These are phyloP conservation scores for Henckelia pumila DNA, from an alignment of 257 asterid genomes.

Conservation along the genomic window DNA sequence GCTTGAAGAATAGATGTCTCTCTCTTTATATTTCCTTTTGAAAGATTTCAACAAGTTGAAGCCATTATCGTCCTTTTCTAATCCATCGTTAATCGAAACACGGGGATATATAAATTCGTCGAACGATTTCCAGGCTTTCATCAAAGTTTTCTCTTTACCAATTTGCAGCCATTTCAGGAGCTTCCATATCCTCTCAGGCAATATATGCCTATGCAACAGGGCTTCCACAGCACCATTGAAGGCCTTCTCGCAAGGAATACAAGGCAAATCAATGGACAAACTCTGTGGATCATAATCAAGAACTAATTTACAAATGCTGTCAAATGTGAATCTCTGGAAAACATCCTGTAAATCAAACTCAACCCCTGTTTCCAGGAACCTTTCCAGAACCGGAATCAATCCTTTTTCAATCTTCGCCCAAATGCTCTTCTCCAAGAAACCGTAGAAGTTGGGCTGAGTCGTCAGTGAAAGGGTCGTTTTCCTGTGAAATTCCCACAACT, in stretches of 20 bases:
- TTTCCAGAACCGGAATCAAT: constrained; percentile 29
- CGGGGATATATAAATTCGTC: constrained; percentile 30
- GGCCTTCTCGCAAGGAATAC: constrained; percentile 28
- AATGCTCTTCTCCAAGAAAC: constrained; percentile 12
- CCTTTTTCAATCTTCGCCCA: constrained; percentile 32
- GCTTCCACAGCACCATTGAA: constrained; percentile 28
- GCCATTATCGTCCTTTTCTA: not conserved
- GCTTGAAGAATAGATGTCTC: not conserved
- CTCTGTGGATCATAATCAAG: constrained; percentile 30
- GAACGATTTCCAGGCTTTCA: constrained; percentile 28
- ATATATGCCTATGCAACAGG: constrained; percentile 24
- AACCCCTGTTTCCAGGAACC: constrained; percentile 6
- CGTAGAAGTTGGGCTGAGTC: constrained; percentile 15
- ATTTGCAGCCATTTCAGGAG: constrained; percentile 32
- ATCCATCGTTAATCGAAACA: constrained; percentile 10
- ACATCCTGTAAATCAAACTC: constrained; percentile 40
- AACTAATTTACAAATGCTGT: constrained; percentile 26
- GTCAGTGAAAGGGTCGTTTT: constrained; percentile 23
- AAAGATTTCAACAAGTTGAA: constrained; percentile 20
- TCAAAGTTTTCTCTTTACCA: constrained; percentile 33
- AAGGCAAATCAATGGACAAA: constrained; percentile 26
- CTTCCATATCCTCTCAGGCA: constrained; percentile 35
- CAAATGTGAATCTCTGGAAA: constrained; percentile 41
- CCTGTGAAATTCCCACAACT: constrained; percentile 44
- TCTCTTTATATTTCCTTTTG: constrained; percentile 19